phyloP scores from a whole-genome alignment of 768 basidiomycete species.

The Collybia mongolica region DNA sequence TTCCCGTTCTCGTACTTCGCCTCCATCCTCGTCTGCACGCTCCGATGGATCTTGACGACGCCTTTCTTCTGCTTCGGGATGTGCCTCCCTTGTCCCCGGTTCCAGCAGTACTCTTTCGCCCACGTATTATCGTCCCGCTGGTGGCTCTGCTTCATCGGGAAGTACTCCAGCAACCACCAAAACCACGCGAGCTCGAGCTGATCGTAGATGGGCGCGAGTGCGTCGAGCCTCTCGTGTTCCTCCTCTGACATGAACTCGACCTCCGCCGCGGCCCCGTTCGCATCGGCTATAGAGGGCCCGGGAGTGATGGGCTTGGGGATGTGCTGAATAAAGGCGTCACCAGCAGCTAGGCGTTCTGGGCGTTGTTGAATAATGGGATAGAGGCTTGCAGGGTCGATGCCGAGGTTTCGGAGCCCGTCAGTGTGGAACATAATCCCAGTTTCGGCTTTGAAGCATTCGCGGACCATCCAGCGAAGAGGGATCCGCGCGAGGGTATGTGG shows the following conservation, averaged over 20 bases:
- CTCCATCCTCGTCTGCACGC: constrained; percentile 53
- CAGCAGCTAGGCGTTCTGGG: constrained; percentile 30
- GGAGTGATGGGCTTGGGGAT: constrained; percentile 21
- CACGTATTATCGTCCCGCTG: constrained; percentile 36
- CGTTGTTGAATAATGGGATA: constrained; percentile 38
- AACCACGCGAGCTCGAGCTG: constrained; percentile 40
- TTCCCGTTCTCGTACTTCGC: constrained; percentile 39
- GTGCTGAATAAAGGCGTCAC: constrained; percentile 20
- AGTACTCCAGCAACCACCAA: constrained; percentile 73
- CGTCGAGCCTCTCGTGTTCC: constrained; percentile 62
- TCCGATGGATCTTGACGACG: constrained; percentile 49
- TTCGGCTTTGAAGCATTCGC: constrained; percentile 61
- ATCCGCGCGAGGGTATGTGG: constrained; percentile 51
- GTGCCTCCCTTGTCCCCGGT: constrained; percentile 32
- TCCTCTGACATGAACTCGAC: constrained; percentile 42
- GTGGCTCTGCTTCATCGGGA: constrained; percentile 42
- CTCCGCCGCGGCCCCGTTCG: not conserved
- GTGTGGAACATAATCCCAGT: constrained; percentile 63
- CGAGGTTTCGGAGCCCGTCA: constrained; percentile 42
- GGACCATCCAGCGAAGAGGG: constrained; percentile 69
- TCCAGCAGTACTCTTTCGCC: constrained; percentile 34
- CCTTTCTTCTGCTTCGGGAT: constrained; percentile 39
- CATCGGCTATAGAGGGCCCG: no score
- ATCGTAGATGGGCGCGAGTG: constrained; percentile 56
- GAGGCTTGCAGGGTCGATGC: constrained; percentile 48